Base-by-base conservation (phyloP, 441 rosid genomes). In the Pelargonium myrrhifolium region DNA sequence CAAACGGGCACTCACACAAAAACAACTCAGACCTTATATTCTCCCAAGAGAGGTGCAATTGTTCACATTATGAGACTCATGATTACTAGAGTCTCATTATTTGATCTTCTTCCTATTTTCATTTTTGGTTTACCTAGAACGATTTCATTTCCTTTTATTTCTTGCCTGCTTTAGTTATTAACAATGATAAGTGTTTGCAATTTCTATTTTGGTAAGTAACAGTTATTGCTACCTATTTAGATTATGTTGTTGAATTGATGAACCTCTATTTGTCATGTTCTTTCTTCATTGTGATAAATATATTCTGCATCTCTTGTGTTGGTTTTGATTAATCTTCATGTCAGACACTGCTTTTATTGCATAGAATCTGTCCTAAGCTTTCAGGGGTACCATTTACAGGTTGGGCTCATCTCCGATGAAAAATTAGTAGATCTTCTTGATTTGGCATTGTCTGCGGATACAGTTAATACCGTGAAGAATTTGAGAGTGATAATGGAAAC, bases 371-470 rank as follows among this genome's bases (percentile, higher is more conserved):
- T 58, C 35, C 62, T 58, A 8, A 58, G 62, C 62, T 21, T 58
- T 58, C 37, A 24, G 10, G 62, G 21, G 31, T 39, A 22, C n/a
- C 56, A 10, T 71, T 70, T 72, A 47, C 89, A 95, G 99, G 97
- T 86, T 67, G 99, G 99, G 65, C 95, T 95, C 65, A 84, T 95
- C 67, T 90, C 93, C 62, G 99, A 95, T 78, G 99, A 95, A 79
- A 95, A 90, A 65, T 72, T 95, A 82, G 97, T 95, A 72, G 98
- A 92, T 82, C 98, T 95, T 83, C 99, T 95, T 70, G 99, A 95
- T 82, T 82, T 92, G 72, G 98, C 99, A 78, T 78, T 95, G 79
- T 95, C 98, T 74, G 98, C 99, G 20, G 99, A 95, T 83, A 92
- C 99, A 8, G 98, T 92, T 37, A 95, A 88, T 71, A 88, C 94